Evolutionary conservation across 768 basidiomycete species (phyloP), one percentile per base, ranked within the genome.

Genomic region (Leucocoprinus sp.): DNA sequence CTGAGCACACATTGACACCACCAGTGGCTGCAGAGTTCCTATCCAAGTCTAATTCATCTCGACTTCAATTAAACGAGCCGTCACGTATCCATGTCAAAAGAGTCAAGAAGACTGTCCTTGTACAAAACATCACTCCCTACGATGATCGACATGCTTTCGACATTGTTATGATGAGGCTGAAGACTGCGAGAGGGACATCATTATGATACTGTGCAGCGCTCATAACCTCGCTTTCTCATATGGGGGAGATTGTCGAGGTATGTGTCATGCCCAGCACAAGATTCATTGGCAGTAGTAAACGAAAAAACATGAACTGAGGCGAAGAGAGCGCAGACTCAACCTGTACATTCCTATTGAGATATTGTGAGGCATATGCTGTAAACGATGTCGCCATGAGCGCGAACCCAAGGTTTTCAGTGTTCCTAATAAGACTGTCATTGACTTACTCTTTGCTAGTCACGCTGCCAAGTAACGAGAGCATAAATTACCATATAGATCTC

Each of bases 261-360:
- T 52, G 66, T 60, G 50, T 66, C 61, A 57, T 69, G 64, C 49
- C 71, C 76, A 54, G 66, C 64, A 60, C 75, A 59, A 49, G 68
- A 78, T 45, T 73, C 83, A 43, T 80, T 72, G 65, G 86, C 84
- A 51, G 85, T 86, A 35, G 81, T 81, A 63, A 90, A 89, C 15
- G 87, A 90, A 71, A 91, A 71, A 91, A 91, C 62, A 91, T 76
- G 43, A 87, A 88, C 63, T 87, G 85, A 29, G 79, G 79, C 17
- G 78, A 74, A 29, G 75, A 72, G 55, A 75, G 64, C 54, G 73
- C 75, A 28, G 75, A 68, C 47, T 69, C 67, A 48, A 65, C 58
- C 48, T 56, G 49, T 40, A 64, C 71, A 55, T 77, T 79, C 53
- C 75, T 72, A 59, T 73, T 80, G 60, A 89, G 68, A 59, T 87